Conservation (phyloP, 495 filamentous ascomycete genomes). For the Xylaria acuta region DNA sequence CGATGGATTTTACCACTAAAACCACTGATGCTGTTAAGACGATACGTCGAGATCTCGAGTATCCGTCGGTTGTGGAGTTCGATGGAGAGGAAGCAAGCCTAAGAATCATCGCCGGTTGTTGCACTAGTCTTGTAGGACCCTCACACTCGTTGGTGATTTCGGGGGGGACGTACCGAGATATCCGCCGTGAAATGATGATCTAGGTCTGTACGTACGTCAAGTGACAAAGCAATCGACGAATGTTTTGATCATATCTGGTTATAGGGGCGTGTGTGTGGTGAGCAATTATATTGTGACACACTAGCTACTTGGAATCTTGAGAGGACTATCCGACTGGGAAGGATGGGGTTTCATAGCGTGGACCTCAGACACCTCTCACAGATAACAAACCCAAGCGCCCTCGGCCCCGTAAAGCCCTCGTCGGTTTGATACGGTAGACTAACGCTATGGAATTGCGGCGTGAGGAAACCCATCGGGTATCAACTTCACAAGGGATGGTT, state of each 20-base stretch:
- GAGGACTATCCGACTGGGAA: too few species aligned
- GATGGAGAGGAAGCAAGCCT: not conserved
- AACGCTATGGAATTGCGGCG: not conserved
- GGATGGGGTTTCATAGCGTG: too few species aligned
- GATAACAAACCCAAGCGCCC: too few species aligned
- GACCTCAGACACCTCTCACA: too few species aligned
- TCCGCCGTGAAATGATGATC: not conserved
- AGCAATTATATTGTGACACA: not conserved
- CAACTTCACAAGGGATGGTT: not conserved
- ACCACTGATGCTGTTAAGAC: slow-evolving; percentile 43
- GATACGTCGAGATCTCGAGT: not conserved
- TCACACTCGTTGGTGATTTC: not conserved
- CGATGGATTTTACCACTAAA: slow-evolving; percentile 62
- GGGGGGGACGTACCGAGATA: not conserved
- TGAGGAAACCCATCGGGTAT: too few species aligned
- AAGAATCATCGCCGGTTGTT: not conserved
- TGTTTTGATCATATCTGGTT: not conserved
- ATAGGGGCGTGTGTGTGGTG: too few species aligned
- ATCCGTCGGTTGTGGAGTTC: not conserved
- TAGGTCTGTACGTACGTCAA: not conserved
- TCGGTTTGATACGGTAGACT: not conserved
- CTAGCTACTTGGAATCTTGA: not conserved
- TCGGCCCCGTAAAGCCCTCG: too few species aligned
- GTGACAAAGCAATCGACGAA: not conserved
- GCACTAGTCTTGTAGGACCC: not conserved